Base-by-base conservation (phyloP, 768 basidiomycete genomes). In the Rhizopogon vesiculosus region DNA sequence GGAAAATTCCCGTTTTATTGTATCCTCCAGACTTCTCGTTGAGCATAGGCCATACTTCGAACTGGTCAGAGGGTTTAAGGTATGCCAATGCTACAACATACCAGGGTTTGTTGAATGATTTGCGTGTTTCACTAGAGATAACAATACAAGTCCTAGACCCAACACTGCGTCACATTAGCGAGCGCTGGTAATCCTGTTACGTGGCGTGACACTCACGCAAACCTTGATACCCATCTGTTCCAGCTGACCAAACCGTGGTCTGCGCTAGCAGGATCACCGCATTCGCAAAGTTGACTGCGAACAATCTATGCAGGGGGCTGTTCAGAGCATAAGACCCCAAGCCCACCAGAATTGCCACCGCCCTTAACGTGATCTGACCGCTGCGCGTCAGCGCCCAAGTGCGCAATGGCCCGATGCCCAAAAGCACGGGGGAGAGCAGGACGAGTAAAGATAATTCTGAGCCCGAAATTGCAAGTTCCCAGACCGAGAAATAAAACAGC, bases 401-500 rank as follows among this genome's bases (percentile, higher is more conserved):
- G 35, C 75, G 70, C 28, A 87, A 42, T 1, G 75, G 66, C 1
- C 74, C 62, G 42, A 80, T 67, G 0, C 78, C 73, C 12, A 94
- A 77, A 13, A 91, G 64, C 5, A 79, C 59, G 0, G 91, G 90
- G 0, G 92, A 84, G 28, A 95, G 78, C 7, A 84, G 82, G 7
- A 81, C 78, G 8, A 94, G 73, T 3, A 92, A 71, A 0, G 91
- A 81, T 15, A 91, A 75, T 65, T 96, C 93, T 38, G 86, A 82
- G 5, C 93, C 93, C 10, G 89, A 83, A 31, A 95, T 78, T 28
- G 88, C 91, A 16, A 94, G 84, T 65, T 91, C 81, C 93, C 93
- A 94, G 18, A 96, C 84, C 25, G 90, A 93, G 73, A 92, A 95
- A 71, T 94, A 95, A 74, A 95, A 95, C 3, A 95, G 75, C 3